Base-by-base conservation (phyloP, 2,329 filamentous ascomycete species). In the Neoscytalidium dimidiatum region DNA sequence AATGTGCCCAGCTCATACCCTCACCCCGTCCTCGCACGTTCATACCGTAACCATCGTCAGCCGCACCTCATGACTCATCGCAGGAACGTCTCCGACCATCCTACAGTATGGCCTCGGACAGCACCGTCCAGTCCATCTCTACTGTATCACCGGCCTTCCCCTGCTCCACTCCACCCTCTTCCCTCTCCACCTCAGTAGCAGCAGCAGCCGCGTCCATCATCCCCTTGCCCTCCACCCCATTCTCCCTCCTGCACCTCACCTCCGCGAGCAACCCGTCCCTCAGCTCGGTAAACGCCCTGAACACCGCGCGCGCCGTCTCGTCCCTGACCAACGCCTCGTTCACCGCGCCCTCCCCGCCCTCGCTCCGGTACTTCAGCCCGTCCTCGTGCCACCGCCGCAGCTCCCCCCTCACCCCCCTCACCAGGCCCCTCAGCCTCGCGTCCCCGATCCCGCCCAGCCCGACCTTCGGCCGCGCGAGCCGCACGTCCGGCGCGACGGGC, bases 311-410 rank as follows among this genome's bases (percentile, higher is more conserved):
- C 26, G 56, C 63, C 14, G 44, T 48, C 63, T 60, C 53, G 9
- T 64, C 52, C 29, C n/a, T 48, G 8, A 43, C 52, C 43, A 64
- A 29, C 52, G 13, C 41, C 14, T 56, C 49, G 28, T 57, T 49
- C n/a, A 43, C 28, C n/a, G 4, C 14, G 8, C 13, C 35, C 7
- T 14, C 48, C n/a, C n/a, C 35, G 26, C 33, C 46, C 13, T 41
- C 49, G 3, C 52, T 14, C 29, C 49, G 35, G 11, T 48, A 33
- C 41, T 49, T 43, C 31, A 64, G 31, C 17, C 53, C 44, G 17
- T 65, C 63, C 44, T 52, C 43, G 9, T 65, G 63, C 63, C 63
- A 65, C 19, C 63, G 28, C 35, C 63, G 13, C 53, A 65, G 17
- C 53, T 65, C 53, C 11, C 44, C 19, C 14, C 63, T 31, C 46